Base-by-base conservation (phyloP, 345 rosid species). In the Triadica sebifera region DNA sequence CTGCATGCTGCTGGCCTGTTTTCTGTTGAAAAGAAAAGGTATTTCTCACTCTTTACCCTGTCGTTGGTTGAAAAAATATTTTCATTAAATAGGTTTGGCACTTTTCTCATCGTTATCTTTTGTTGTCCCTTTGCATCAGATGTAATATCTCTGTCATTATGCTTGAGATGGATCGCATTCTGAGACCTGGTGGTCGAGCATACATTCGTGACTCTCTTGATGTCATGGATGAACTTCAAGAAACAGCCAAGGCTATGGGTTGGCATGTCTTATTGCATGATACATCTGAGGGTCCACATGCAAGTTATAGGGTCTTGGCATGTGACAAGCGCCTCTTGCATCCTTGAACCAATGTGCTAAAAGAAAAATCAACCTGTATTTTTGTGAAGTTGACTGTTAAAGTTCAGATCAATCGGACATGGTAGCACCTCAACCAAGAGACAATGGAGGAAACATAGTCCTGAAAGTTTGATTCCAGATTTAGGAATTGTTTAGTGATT, bases 91-190 rank as follows among this genome's bases (percentile, higher is more conserved):
- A n/a, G 52, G 38, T 17, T 45, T 58, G 41, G 29, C 15, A 8
- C 39, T 70, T 69, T 25, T 16, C 63, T 65, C 19, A 16, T 56
- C 5, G 50, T 55, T 6, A 5, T 47, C 46, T 22, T 17, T 20
- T 53, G 67, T 55, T 65, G 13, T 61, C 50, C 43, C 41, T 50
- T 70, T 29, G 57, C 59, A 53, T 82, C 86, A 95, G 99, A 77
- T 95, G 99, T 80, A 93, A 88, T 59, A 85, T 93, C 87, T 88
- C 97, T 46, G 84, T 89, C 1, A 91, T 93, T 67, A 90, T 95
- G 98, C 91, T 95, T 16, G 98, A 95, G 87, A 95, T 95, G 99
- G 99, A 95, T 78, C 87, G 99, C 73, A 91, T 95, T 4, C 80
- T 95, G 67, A 89, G 99, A 82, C 99, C 99, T 38, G 99, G 98